Evolutionary conservation across 2,329 filamentous ascomycete genomes (phyloP).

Genomic region (Ploettnerulaceae sp.): DNA sequence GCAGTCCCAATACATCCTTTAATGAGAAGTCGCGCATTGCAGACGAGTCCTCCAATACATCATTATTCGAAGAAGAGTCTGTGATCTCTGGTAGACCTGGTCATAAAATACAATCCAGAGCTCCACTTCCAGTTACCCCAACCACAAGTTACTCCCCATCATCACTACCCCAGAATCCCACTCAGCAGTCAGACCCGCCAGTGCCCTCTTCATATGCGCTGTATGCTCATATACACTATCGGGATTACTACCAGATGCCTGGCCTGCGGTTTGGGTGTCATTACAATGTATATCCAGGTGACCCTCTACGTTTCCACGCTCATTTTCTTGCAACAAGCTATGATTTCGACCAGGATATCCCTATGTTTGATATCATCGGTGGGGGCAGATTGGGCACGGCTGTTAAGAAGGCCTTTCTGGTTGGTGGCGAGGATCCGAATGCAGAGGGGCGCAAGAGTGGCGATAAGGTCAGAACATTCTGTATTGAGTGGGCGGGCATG

Average conservation of each 20-base stretch:
- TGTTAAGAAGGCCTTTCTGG: slow-evolving; percentile 91
- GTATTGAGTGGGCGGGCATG: slow-evolving; percentile 92
- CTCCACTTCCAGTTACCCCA: slow-evolving; percentile 38
- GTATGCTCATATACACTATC: slow-evolving; percentile 72
- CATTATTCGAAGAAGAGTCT: slow-evolving; percentile 24
- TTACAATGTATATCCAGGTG: slow-evolving; percentile 92
- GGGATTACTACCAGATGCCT: slow-evolving; percentile 83
- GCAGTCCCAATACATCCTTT: slow-evolving; percentile 5
- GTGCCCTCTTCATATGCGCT: slow-evolving; percentile 62
- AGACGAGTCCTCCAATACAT: slow-evolving; percentile 11
- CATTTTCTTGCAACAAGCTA: slow-evolving; percentile 85
- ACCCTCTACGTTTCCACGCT: slow-evolving; percentile 90
- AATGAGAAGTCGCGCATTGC: not conserved
- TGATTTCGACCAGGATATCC: slow-evolving; percentile 83
- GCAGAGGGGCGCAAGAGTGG: slow-evolving; percentile 31
- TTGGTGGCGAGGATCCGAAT: slow-evolving; percentile 61
- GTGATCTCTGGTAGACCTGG: not conserved
- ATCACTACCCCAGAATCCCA: slow-evolving; percentile 24
- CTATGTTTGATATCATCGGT: slow-evolving; percentile 77
- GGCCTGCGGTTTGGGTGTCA: slow-evolving; percentile 91
- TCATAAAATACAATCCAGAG: slow-evolving; percentile 34
- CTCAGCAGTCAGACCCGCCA: slow-evolving; percentile 32
- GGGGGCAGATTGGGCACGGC: slow-evolving; percentile 86
- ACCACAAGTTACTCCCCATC: slow-evolving; percentile 41
- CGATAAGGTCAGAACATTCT: slow-evolving; percentile 64